Percentiles rank a stretch among this genome's conserved stretches.
Conservation (phyloP, 495 filamentous ascomycete genomes). For the Evansstolkia leycettana region DNA sequence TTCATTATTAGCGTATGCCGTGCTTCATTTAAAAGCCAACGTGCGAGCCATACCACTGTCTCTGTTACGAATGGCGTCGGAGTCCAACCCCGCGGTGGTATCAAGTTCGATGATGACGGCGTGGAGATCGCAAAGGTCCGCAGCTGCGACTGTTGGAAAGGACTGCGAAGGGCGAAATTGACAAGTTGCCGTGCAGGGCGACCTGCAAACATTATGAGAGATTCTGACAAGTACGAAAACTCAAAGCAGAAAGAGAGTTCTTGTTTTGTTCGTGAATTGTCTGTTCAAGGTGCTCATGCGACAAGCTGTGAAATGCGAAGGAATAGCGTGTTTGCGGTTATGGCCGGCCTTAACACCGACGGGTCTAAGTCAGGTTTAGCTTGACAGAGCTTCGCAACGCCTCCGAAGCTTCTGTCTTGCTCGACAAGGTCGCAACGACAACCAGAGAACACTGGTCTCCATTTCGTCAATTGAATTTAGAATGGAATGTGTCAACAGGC, state of each 20-base stretch:
- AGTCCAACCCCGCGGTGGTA: slow-evolving; percentile 41
- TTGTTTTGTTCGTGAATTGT: too few species aligned
- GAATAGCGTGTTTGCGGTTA: too few species aligned
- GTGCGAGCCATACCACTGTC: slow-evolving; percentile 53
- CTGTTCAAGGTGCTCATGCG: too few species aligned
- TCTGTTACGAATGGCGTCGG: slow-evolving; percentile 67
- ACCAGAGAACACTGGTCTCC: too few species aligned
- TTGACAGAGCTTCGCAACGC: too few species aligned
- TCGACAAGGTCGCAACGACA: too few species aligned
- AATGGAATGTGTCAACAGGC: not conserved
- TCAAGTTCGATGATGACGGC: slow-evolving; percentile 19
- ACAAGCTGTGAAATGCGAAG: too few species aligned
- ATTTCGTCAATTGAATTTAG: too few species aligned
- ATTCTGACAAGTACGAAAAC: not conserved
- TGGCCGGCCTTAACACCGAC: too few species aligned
- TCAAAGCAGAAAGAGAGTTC: not conserved
- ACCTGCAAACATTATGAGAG: slow-evolving; percentile 6
- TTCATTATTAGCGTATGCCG: slow-evolving; percentile 18
- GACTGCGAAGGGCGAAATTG: slow-evolving; percentile 8
- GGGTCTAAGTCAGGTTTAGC: too few species aligned
- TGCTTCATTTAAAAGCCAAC: not conserved
- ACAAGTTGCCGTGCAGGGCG: slow-evolving; percentile 17
- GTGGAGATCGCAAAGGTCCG: slow-evolving; percentile 23
- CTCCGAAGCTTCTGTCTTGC: too few species aligned
- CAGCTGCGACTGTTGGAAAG: slow-evolving; percentile 4